Base-by-base conservation (phyloP, 371 early-diverging fungal species). In the Lichtheimia ramosa region DNA sequence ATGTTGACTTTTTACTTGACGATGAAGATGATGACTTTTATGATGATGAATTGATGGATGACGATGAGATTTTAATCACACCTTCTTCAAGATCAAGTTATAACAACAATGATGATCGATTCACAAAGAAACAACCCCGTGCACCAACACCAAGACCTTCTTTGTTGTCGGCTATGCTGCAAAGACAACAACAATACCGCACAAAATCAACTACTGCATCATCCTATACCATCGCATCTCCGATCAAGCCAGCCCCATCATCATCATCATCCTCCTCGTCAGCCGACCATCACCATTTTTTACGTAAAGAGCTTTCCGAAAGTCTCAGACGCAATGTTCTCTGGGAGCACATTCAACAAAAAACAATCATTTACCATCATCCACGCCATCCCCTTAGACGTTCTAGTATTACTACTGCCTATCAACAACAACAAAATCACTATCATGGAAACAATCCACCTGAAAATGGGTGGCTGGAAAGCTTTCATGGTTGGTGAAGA, bases 261-360 rank as follows among this genome's bases (percentile, higher is more conserved):
- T 34, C 57, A 46, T 16, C 61, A 53, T 16, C 54, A 40, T 6
- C 61, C 20, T 1, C 63, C 27, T 27, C 61, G 55, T 25, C 60
- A 53, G 18, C 59, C 34, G 34, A 51, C 16, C 58, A 34, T 21
- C 34, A 48, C 51, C 66, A n/a, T 39, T 64, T 13, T 51, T 58
- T 20, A 51, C 58, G 51, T 24, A 61, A 71, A 63, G 62, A 66
- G 56, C 51, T 64, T 59, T 40, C 62, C 62, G 56, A 51, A 39
- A 62, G 75, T 61, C 43, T 63, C 54, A 39, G 65, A 50, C 55
- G 70, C 56, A 53, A 69, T 61, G 28, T 63, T 58, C 50, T 69
- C 57, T 51, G 69, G 69, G 58, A 54, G 62, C 54, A 71, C 61
- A 41, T 69, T 54, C 64, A 71, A 64, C 70, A 70, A 59, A 16